These are phyloP conservation scores for Boechera retrofracta DNA, from an alignment of 345 rosid genomes.

Conservation along the genomic window DNA sequence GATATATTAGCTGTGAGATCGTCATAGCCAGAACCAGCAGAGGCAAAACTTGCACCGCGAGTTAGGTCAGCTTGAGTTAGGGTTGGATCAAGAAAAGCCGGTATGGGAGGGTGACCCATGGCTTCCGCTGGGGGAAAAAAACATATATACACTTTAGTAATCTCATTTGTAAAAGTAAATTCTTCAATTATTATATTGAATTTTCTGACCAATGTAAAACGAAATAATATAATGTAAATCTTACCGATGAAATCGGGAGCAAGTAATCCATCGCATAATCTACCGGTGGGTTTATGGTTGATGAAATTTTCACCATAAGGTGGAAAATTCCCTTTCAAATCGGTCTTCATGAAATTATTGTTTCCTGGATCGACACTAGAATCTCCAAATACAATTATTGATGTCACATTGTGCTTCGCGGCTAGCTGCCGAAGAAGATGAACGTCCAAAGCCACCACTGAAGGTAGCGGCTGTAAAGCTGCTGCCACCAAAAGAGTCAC, in stretches of 20 bases:
- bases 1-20: conserved; percentile 84
- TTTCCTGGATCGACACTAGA: conserved; percentile 89
- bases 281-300: conserved; percentile 64
- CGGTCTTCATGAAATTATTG: conserved; percentile 59
- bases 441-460: conserved; percentile 42
- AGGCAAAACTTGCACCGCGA: conserved; percentile 88
- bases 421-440: conserved; percentile 50
- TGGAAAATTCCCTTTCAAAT: conserved; percentile 60
- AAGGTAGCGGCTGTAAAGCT: conserved; percentile 12
- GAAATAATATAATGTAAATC: neutral
- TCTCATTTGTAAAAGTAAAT: neutral
- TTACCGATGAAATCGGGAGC: conserved; percentile 75
- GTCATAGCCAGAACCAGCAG: conserved; percentile 93
- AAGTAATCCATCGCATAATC: conserved; percentile 72
- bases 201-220: neutral
- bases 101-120: conserved; percentile 62
- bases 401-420: conserved; percentile 59
- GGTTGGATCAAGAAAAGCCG: conserved; percentile 72
- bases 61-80: conserved; percentile 55
- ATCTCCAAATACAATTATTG: conserved; percentile 81
- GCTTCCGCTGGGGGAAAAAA: conserved; percentile 61
- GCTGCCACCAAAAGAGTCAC: conserved; percentile 29
- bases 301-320: conserved; percentile 78
- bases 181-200: neutral
- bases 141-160: neutral